Percentiles rank a stretch among this genome's conserved stretches.
These are phyloP conservation scores for Trichosporon sp. DNA, from an alignment of 1,284 basidiomycete species.

Conservation along the genomic window DNA sequence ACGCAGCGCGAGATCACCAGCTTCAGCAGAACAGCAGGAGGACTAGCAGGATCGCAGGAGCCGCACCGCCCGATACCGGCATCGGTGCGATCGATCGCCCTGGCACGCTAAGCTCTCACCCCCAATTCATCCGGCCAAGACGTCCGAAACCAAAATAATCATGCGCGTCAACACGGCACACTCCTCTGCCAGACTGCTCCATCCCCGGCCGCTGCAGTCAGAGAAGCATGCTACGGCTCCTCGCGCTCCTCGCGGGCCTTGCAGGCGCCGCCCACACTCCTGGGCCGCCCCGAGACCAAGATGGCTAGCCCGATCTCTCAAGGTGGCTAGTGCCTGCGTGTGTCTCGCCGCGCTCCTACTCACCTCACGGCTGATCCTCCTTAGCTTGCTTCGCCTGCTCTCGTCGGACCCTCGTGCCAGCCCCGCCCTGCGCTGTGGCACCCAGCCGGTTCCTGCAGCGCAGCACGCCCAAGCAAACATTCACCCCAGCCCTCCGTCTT, in stretches of 20 bases:
- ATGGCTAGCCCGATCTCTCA: neutral
- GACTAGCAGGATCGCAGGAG: neutral
- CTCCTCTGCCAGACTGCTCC: neutral
- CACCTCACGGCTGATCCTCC: neutral
- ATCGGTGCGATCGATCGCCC: neutral
- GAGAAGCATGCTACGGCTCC: neutral
- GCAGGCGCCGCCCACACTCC: neutral
- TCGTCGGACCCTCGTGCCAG: neutral
- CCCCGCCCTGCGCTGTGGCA: neutral
- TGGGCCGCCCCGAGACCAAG: neutral
- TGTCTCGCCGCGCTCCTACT: neutral
- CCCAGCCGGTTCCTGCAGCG: neutral
- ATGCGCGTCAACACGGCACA: neutral
- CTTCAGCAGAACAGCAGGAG: neutral
- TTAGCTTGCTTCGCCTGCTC: neutral
- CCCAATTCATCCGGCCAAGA: neutral
- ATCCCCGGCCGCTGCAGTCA: neutral
- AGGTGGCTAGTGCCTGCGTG: neutral
- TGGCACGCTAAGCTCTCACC: neutral
- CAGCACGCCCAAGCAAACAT: neutral
- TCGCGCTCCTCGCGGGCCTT: neutral
- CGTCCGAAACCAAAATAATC: neutral
- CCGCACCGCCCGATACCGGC: neutral
- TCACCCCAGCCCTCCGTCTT: neutral
- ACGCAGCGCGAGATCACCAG: neutral